These are phyloP conservation scores for Penicillium nordicum DNA, from an alignment of 2,329 filamentous ascomycete genomes.

Conservation along the genomic window DNA sequence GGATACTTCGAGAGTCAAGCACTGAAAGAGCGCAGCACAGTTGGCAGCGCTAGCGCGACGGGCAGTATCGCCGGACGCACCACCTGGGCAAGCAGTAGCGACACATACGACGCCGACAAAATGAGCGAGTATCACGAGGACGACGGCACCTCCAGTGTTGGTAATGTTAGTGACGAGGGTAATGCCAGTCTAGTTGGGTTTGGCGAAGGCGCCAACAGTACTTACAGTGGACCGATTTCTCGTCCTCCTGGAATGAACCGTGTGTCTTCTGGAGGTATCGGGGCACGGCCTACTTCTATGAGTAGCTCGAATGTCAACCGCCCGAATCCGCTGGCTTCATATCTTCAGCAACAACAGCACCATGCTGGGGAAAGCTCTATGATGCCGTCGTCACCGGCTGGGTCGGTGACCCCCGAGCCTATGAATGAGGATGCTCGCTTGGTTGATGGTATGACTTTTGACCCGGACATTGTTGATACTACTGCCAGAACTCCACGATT, in stretches of 20 bases:
- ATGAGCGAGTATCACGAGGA: constrained; percentile 65
- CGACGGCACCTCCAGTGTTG: constrained; percentile 61
- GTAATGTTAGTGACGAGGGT: constrained; percentile 81
- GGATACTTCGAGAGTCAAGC: constrained; percentile 79
- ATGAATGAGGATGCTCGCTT: constrained; percentile 56
- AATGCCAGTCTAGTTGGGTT: constrained; percentile 84
- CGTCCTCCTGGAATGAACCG: constrained; percentile 52
- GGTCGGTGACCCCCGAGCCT: constrained; percentile 42
- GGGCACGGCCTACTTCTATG: constrained; percentile 38
- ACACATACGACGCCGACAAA: constrained; percentile 54
- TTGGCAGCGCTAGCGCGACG: constrained; percentile 85
- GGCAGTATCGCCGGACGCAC: constrained; percentile 64
- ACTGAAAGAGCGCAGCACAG: constrained; percentile 79
- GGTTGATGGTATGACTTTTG: constrained; percentile 65
- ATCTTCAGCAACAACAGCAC: constrained; percentile 25
- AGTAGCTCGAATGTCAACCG: constrained; percentile 36
- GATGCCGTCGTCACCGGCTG: constrained; percentile 38
- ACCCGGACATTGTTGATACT: constrained; percentile 62
- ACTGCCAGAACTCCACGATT: constrained; percentile 58
- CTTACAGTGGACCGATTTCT: constrained; percentile 72
- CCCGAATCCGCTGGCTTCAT: constrained; percentile 27
- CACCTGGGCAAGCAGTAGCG: constrained; percentile 65
- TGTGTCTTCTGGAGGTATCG: constrained; percentile 31
- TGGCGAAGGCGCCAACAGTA: constrained; percentile 84
- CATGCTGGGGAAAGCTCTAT: constrained; percentile 38